Evolutionary conservation across 148 eudicot species (phyloP).

Genomic region (Nepenthes mirabilis): DNA sequence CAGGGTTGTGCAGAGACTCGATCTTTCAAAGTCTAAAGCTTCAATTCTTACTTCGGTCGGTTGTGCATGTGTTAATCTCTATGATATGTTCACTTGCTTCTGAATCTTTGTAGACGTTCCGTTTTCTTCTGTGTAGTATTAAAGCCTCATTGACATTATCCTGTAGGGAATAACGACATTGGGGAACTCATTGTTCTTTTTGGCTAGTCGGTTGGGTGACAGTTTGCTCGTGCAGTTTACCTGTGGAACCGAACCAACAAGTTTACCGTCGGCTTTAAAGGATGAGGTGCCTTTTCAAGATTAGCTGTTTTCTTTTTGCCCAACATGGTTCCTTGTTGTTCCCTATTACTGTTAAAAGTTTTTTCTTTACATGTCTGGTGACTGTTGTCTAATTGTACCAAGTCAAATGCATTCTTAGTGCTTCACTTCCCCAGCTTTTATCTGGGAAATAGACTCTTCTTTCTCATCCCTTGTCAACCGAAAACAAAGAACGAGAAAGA

Average conservation of each 20-base stretch:
- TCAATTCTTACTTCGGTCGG: constrained; percentile 93
- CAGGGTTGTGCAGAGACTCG: constrained; percentile 93
- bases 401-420: too few species aligned
- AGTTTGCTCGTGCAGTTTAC: constrained; percentile 91
- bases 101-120: not conserved
- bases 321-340: not conserved
- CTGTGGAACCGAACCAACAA: constrained; percentile 43
- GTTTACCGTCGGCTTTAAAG: constrained; percentile 41
- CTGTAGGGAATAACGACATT: constrained; percentile 61
- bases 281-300: constrained; percentile 58
- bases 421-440: too few species aligned
- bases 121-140: not conserved
- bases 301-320: not conserved
- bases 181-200: constrained; percentile 77
- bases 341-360: not conserved
- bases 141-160: constrained; percentile 2
- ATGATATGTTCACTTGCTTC: not conserved
- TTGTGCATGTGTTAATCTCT: constrained; percentile 5
- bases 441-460: too few species aligned
- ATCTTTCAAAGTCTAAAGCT: constrained; percentile 88
- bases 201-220: constrained; percentile 95
- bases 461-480: too few species aligned
- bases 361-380: not conserved
- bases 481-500: too few species aligned
- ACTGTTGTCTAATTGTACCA: too few species aligned